Evolutionary conservation across 495 filamentous ascomycete species (phyloP), one percentile per base, ranked within the genome.

Genomic region (Trichocladium antarcticum): DNA sequence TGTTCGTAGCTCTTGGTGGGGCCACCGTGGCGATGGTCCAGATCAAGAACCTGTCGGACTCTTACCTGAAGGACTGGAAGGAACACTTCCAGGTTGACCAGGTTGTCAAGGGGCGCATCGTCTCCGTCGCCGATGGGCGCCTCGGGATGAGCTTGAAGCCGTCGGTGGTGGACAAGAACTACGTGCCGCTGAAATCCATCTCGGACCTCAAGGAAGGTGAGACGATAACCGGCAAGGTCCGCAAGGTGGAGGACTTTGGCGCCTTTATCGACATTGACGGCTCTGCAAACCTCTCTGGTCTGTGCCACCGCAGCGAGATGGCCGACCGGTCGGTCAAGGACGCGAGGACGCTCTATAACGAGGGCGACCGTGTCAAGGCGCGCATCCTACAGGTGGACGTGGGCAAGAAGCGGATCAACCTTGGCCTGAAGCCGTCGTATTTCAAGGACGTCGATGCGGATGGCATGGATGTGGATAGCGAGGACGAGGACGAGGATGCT

Each of bases 21-120:
- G 78, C 82, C 49, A 70, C 95, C n/a, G 85, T 79, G 27, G 90
- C 82, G 4, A 85, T 85, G 62, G 80, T 90, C 24, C 80, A 81
- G 51, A 78, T 97, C 40, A 82, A 83, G 10, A 87, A 96, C 59
- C 78, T 97, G 15, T 94, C 89, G 0, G 90, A 98, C 61, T 76
- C 76, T 4, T 97, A 78, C 61, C 71, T 97, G 56, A 97, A 96
- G 65, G 87, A 96, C 40, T 98, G 92, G 92, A 94, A 94, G 69
- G 75, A 83, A n/a, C 66, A 77, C 14, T 95, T 87, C 68, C 77
- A 90, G 53, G 66, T 84, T 29, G 86, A 87, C 58, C 87, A 96
- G 64, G 73, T 98, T 15, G 85, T 98, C 22, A 89, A 83, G 65
- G 92, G 87, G 41, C 85, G 86, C 39, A 72, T 98, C 57, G 79